Evolutionary conservation across 495 filamentous ascomycete species (phyloP).

Genomic region (Lophium mytilinum): DNA sequence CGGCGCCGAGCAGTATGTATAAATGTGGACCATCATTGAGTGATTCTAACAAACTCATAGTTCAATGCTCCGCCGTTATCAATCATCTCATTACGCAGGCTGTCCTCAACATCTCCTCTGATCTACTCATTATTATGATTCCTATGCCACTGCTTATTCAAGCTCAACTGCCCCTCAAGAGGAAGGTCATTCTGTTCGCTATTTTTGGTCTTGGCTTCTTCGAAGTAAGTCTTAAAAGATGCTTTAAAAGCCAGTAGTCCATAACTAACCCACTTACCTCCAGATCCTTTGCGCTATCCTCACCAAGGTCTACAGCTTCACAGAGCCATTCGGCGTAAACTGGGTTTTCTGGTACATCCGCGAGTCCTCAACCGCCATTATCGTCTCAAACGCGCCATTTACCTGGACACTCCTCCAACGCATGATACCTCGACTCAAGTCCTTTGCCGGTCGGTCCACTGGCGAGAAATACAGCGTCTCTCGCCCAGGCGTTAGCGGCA

Average conservation of each 20-base stretch:
- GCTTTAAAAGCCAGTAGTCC: not conserved
- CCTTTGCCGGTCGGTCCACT: too few relatives aligned
- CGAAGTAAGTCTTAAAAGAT: conserved; percentile 30
- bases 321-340: not conserved
- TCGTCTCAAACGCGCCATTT: conserved; percentile 1
- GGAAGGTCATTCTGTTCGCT: conserved; percentile 43
- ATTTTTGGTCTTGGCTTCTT: conserved; percentile 49
- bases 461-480: too few relatives aligned
- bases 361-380: conserved; percentile 7
- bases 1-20: not conserved
- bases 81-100: conserved; percentile 55
- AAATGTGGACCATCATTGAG: not conserved
- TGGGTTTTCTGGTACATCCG: conserved; percentile 4
- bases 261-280: not conserved
- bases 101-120: conserved; percentile 56
- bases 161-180: conserved; percentile 38
- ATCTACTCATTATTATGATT: conserved; percentile 51
- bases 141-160: conserved; percentile 49
- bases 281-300: conserved; percentile 2
- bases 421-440: not conserved
- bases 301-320: conserved; percentile 8
- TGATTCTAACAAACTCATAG: not conserved
- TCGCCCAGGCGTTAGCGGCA: too few relatives aligned
- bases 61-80: conserved; percentile 31
- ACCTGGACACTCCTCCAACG: not conserved